Evolutionary conservation across 129 eudicot species (phyloP).

Genomic region (Mikania micrantha): DNA sequence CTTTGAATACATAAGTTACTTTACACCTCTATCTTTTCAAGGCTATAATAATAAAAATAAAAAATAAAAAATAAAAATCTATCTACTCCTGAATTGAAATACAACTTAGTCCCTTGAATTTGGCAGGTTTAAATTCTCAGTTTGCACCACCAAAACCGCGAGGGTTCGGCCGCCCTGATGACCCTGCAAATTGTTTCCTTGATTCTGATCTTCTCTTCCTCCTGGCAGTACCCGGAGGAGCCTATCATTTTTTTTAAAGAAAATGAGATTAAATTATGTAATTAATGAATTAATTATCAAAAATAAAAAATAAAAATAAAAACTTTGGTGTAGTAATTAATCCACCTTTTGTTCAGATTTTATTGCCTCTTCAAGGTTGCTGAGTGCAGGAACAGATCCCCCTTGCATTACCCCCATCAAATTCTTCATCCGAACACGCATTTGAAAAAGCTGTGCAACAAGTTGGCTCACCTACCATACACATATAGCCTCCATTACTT

Average conservation of each 20-base stretch:
- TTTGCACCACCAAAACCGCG: conserved; percentile 84
- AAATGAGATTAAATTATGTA: background rate
- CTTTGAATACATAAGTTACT: background rate
- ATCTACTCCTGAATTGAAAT: conserved; percentile 17
- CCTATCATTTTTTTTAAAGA: conserved; percentile 37
- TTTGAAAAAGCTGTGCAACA: conserved; percentile 89
- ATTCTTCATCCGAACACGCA: conserved; percentile 94
- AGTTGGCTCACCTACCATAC: conserved; percentile 79
- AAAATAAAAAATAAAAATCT: too few species aligned
- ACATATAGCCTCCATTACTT: background rate
- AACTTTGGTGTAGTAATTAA: background rate
- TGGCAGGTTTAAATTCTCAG: conserved; percentile 10
- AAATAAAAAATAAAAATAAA: background rate
- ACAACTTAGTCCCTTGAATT: background rate
- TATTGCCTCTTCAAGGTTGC: conserved; percentile 80
- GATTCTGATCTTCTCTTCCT: conserved; percentile 66
- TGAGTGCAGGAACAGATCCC: conserved; percentile 81
- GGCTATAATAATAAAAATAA: background rate
- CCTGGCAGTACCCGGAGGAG: conserved; percentile 94
- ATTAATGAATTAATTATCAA: background rate
- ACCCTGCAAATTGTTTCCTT: conserved; percentile 60
- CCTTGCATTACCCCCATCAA: conserved; percentile 92
- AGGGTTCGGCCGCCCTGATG: conserved; percentile 55
- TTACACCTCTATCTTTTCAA: conserved; percentile 20
- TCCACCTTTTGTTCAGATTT: conserved; percentile 72